Evolutionary conservation across 2,329 filamentous ascomycete species (phyloP), one percentile per base, ranked within the genome.

Genomic region (Nakataea oryzae): DNA sequence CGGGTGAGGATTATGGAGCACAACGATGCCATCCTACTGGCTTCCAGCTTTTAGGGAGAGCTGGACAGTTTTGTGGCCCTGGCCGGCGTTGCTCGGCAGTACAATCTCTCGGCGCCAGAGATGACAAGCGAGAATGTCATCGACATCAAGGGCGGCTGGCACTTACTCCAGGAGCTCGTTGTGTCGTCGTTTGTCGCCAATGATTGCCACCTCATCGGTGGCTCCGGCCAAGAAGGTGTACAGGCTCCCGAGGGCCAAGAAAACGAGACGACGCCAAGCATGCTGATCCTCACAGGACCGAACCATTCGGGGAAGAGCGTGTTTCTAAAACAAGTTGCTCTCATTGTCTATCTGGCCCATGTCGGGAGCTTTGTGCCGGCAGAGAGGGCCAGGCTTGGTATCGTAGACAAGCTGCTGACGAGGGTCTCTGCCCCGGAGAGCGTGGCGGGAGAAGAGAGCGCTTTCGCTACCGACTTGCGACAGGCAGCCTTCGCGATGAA

Each of bases 271-370:
- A 66, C 73, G 3, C 86, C 89, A 14, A 91, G 83, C 66, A 88
- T 91, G 75, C 72, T 97, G 14, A 77, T 97, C 7, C 74, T 99
- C 68, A 97, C 95, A 0, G 95, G 95, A 0, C 93, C 95, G 5
- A 99, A 99, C 68, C 96, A 95, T 72, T 97, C 95, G 0, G 95
- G 95, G 0, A 99, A 99, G 74, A 97, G 92, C 67, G 85, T 97
- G 0, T 97, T 96, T 73, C 81, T 97, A 70, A 99, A 96, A 73
- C 93, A 99, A 72, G 85, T 91, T 34, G 95, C 93, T 5, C 77
- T 97, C 59, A 95, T 96, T 63, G 87, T 96, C 17, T 97, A 95
- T 70, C 82, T 99, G 73, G 91, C 95, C 0, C 95, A 99, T 70
- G 84, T 96, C 61, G 95, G 95, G 60, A 93, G 91, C 71, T 97